phyloP scores from a whole-genome alignment of 345 rosid species.

The Aurinia saxatilis region DNA sequence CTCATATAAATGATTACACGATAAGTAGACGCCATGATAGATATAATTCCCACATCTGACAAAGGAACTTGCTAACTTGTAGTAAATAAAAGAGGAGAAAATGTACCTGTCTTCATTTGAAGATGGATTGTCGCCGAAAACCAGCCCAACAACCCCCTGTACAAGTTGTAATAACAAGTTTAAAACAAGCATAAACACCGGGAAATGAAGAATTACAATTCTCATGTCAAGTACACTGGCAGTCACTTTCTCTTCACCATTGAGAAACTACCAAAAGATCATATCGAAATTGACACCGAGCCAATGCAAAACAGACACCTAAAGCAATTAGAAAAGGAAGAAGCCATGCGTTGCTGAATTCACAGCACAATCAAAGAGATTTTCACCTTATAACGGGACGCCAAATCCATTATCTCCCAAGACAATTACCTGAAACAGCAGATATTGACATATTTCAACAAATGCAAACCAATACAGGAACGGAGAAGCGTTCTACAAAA shows the following conservation, averaged over 20 bases:
- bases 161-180: neutral
- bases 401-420: slow-evolving; percentile 60
- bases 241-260: neutral
- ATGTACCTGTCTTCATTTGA: slow-evolving; percentile 72
- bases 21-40: neutral
- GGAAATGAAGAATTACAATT: too few relatives aligned
- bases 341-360: neutral
- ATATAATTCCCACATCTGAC: neutral
- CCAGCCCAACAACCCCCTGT: slow-evolving; percentile 93
- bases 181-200: too few relatives aligned
- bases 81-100: neutral
- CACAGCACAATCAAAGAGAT: neutral
- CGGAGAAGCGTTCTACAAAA: neutral
- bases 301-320: neutral
- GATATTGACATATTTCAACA: neutral
- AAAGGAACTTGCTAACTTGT: neutral
- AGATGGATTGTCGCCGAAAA: slow-evolving; percentile 79
- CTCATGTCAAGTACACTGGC: neutral
- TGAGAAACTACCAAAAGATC: neutral
- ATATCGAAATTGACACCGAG: neutral
- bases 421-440: slow-evolving; percentile 23
- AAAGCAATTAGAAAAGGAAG: neutral
- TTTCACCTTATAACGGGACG: slow-evolving; percentile 77
- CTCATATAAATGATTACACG: neutral
- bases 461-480: neutral